Base-by-base conservation (phyloP, 1,284 basidiomycete species). In the Leccinum fuscescens region DNA sequence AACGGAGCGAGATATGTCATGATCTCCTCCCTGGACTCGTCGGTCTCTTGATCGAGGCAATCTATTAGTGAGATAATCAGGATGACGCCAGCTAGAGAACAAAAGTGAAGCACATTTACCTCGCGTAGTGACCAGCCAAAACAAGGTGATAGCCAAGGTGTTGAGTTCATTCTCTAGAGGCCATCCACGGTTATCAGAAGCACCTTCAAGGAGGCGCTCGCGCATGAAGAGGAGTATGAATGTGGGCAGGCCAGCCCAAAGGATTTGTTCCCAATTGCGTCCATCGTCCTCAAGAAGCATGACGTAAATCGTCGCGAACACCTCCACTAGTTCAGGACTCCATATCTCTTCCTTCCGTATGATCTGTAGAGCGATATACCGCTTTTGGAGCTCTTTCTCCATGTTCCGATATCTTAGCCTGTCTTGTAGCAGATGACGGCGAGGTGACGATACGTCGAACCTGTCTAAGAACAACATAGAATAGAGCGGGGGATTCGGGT, bases 211-310 rank as follows among this genome's bases (percentile, higher is more conserved):
- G 12, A 85, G 66, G 29, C 76, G 74, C 8, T 71, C 60, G 27
- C 72, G 68, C 31, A 86, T 61, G 59, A 77, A 82, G 1, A 49
- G 60, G 33, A 74, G 67, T 17, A 84, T 71, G 57, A 85, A 79
- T 0, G 62, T 52, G 3, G 76, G 73, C 6, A 84, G 67, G 44
- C 74, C 74, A 3, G 79, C 80, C 67, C 78, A 76, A 39, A 78
- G 64, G n/a, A 89, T 74, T 63, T 84, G 85, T 29, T 75, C 73
- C 33, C 78, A 63, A 68, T 89, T 89, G 67, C 79, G 80, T 42
- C 79, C 81, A 58, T 86, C 69, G 74, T 83, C 78, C 73, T 85
- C 76, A 60, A 84, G 68, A 66, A 87, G 72, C 85, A 90, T 87
- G 55, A 84, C 69, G 66, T 86, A 88, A 24, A 85, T 76, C 4